Evolutionary conservation across 305 asterid genomes (phyloP), one percentile per base, ranked within the genome.

Genomic region (Solanum aculeatissimum): DNA sequence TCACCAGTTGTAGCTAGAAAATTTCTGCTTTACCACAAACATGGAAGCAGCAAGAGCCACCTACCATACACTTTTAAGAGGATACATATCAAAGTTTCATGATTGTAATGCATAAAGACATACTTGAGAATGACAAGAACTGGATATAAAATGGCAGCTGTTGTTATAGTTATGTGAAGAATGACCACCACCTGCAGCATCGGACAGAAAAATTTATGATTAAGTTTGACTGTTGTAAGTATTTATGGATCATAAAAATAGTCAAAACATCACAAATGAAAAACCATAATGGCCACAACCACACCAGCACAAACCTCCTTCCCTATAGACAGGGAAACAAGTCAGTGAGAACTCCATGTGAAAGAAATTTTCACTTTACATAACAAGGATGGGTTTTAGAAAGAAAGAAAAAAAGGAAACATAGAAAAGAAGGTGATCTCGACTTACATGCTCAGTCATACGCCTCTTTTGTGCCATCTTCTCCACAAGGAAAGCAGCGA

Each of bases 71-170:
- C 85, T 49, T 68, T 55, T 72, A 27, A 51, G 80, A 49, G 85
- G 80, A 83, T 40, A 19, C 23, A 51, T 51, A 69, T 83, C 40
- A 51, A 66, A 69, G 18, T 27, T 83, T 69, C 81, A 83, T 43
- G 85, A 80, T 84, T 86, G 35, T 19, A 87, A 78, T 18, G 47
- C 82, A 77, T 51, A 51, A 77, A 53, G 53, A 90, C 94, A 86
- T 86, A 97, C 99, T 96, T 91, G 80, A 97, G 93, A 88, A 95
- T 97, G 87, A 97, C 95, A 80, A 92, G 77, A 89, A 97, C 93
- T 19, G 99, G 98, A 91, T 92, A 95, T 85, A 95, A 38, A 88
- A 97, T 86, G 72, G 88, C 91, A 60, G 91, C 85, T 68, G 97
- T 88, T 23, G 98, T 92, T 83, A 94, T 91, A 71, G 90, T 54